Percentiles rank a stretch among this genome's conserved stretches.
These are phyloP conservation scores for Claviceps pusilla DNA, from an alignment of 2,329 filamentous ascomycete genomes.

Conservation along the genomic window DNA sequence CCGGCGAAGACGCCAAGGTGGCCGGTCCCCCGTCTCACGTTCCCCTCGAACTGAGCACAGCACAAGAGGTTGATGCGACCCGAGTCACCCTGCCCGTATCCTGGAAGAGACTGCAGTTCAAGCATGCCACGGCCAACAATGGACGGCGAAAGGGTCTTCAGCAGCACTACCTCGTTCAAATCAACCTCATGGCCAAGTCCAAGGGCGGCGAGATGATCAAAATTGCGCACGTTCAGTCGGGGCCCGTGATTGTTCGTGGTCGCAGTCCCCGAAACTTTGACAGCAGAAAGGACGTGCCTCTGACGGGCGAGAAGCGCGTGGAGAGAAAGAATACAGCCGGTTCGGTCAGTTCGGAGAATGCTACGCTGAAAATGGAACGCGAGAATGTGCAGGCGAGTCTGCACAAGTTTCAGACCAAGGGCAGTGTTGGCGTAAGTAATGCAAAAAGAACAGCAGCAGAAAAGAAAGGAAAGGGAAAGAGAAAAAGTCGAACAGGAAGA, in stretches of 20 bases:
- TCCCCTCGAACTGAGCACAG: constrained; percentile 38
- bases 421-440: constrained; percentile 20
- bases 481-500: not conserved
- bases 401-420: constrained; percentile 18
- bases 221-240: constrained; percentile 76
- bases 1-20: constrained; percentile 33
- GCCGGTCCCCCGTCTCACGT: constrained; percentile 37
- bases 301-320: constrained; percentile 40
- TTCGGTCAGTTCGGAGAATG: constrained; percentile 14
- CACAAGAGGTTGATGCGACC: constrained; percentile 61
- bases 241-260: constrained; percentile 87
- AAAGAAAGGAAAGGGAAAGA: too few relatives aligned
- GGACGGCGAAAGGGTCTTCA: constrained; percentile 85
- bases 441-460: not conserved
- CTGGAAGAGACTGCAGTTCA: constrained; percentile 91
- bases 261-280: constrained; percentile 91
- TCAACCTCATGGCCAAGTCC: constrained; percentile 70
- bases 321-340: constrained; percentile 29
- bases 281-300: constrained; percentile 68
- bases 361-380: constrained; percentile 19
- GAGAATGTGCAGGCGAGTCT: constrained; percentile 16
- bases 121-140: constrained; percentile 93
- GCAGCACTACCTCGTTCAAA: constrained; percentile 82
- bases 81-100: constrained; percentile 69
- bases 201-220: constrained; percentile 49